These are phyloP conservation scores for Breynia disticha DNA, from an alignment of 441 rosid genomes.

Conservation along the genomic window DNA sequence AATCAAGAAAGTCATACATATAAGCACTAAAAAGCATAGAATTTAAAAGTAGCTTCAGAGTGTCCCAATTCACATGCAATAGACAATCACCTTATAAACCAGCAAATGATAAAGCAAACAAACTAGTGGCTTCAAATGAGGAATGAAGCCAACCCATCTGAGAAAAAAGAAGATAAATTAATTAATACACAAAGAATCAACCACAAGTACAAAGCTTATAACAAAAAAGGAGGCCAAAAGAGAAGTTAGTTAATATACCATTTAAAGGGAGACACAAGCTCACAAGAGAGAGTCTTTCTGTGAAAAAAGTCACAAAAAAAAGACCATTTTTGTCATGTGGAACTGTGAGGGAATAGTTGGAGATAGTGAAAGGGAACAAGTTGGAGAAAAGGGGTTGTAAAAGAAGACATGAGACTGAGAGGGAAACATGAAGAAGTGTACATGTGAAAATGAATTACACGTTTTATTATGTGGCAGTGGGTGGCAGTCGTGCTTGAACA, in stretches of 20 bases:
- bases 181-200: slow-evolving; percentile 2
- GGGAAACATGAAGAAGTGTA: too few relatives aligned
- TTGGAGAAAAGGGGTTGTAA: slow-evolving; percentile 13
- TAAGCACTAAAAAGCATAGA: too few relatives aligned
- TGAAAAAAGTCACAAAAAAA: neutral
- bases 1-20: slow-evolving; percentile 9
- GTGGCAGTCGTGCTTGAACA: too few relatives aligned
- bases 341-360: slow-evolving; percentile 11
- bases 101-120: slow-evolving; percentile 11
- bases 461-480: too few relatives aligned
- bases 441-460: too few relatives aligned
- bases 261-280: neutral
- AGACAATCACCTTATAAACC: slow-evolving; percentile 24
- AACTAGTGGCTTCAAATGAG: slow-evolving; percentile 16
- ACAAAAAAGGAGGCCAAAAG: slow-evolving; percentile 1
- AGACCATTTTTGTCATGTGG: neutral
- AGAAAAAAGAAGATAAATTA: slow-evolving; percentile 12
- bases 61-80: slow-evolving; percentile 18
- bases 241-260: neutral
- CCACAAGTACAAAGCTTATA: neutral
- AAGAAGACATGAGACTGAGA: too few relatives aligned
- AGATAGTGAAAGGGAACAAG: slow-evolving; percentile 18
- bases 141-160: slow-evolving; percentile 13
- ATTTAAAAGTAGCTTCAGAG: slow-evolving; percentile 13
- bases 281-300: neutral